Evolutionary conservation across 1,139 yeast genomes (phyloP).

Genomic region (Geotrichum macrosporum): DNA sequence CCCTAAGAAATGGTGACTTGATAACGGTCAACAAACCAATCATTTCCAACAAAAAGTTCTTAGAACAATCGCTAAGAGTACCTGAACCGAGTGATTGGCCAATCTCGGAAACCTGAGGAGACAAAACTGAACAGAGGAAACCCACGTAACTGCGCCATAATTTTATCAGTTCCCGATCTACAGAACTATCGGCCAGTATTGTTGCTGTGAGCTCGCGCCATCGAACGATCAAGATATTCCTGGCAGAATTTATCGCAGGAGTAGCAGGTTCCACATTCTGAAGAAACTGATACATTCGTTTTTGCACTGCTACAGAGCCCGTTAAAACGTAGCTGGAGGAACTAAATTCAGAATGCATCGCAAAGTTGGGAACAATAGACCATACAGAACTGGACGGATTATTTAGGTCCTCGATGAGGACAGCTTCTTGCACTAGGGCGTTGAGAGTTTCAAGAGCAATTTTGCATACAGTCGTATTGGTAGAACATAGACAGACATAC

Average conservation of each 20-base stretch:
- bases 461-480: conserved; percentile 54
- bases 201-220: conserved; percentile 44
- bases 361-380: conserved; percentile 34
- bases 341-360: conserved; percentile 47
- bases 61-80: conserved; percentile 18
- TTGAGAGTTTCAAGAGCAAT: conserved; percentile 49
- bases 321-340: conserved; percentile 60
- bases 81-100: conserved; percentile 21
- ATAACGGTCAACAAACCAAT: conserved; percentile 28
- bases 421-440: conserved; percentile 45
- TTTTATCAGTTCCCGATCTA: conserved; percentile 23
- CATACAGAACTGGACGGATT: conserved; percentile 30
- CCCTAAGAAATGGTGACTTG: conserved; percentile 37
- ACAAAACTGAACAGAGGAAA: conserved; percentile 43
- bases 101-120: conserved; percentile 29
- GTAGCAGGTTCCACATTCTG: conserved; percentile 54
- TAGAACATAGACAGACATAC: conserved; percentile 51
- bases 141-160: conserved; percentile 42
- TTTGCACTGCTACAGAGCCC: conserved; percentile 74
- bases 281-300: conserved; percentile 55
- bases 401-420: conserved; percentile 29
- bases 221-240: conserved; percentile 51
- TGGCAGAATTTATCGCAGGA: conserved; percentile 54
- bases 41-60: conserved; percentile 27
- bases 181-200: conserved; percentile 7